These are phyloP conservation scores for Platanus orientalis DNA, from an alignment of 164 flowering plant genomes.

Conservation along the genomic window DNA sequence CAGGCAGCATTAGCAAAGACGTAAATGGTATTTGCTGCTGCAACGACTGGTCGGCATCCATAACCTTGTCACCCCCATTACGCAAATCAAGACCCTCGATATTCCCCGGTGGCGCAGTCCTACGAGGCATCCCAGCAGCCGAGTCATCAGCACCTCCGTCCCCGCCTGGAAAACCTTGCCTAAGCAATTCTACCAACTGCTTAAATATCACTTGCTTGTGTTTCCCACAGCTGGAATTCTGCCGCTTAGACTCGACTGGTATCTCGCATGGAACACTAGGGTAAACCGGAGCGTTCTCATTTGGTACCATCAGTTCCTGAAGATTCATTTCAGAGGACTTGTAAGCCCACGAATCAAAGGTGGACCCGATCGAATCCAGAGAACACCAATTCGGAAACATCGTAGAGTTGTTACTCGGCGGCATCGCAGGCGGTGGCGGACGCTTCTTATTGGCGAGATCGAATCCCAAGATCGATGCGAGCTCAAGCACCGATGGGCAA, in stretches of 20 bases:
- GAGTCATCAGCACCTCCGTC: too few relatives aligned
- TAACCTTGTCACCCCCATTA: conserved; percentile 10
- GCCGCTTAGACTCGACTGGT: conserved; percentile 18
- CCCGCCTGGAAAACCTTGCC: conserved; percentile 29
- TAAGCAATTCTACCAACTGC: conserved; percentile 63
- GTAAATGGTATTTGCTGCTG: conserved; percentile 39
- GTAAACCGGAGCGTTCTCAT: conserved; percentile 5
- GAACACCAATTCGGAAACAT: conserved; percentile 17
- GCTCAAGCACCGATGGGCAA: conserved; percentile 47
- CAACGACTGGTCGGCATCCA: conserved; percentile 12
- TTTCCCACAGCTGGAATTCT: conserved; percentile 41
- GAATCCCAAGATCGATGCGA: conserved; percentile 54
- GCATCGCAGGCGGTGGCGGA: conserved; percentile 5
- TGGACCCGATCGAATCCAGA: conserved; percentile 5
- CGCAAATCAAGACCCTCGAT: conserved; percentile 9
- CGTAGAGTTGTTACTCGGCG: too few relatives aligned
- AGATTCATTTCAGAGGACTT: conserved; percentile 1
- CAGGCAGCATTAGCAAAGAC: conserved; percentile 46
- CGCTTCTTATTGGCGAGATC: conserved; percentile 33
- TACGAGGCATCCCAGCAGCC: conserved; percentile 27
- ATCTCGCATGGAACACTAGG: conserved; percentile 1
- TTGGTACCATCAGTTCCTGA: conserved; percentile 58
- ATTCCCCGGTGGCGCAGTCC: conserved; percentile 14
- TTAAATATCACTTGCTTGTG: conserved; percentile 47
- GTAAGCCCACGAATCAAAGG: conserved; percentile 21